Evolutionary conservation across 2,329 filamentous ascomycete species (phyloP).

Genomic region (Penicillium freii): DNA sequence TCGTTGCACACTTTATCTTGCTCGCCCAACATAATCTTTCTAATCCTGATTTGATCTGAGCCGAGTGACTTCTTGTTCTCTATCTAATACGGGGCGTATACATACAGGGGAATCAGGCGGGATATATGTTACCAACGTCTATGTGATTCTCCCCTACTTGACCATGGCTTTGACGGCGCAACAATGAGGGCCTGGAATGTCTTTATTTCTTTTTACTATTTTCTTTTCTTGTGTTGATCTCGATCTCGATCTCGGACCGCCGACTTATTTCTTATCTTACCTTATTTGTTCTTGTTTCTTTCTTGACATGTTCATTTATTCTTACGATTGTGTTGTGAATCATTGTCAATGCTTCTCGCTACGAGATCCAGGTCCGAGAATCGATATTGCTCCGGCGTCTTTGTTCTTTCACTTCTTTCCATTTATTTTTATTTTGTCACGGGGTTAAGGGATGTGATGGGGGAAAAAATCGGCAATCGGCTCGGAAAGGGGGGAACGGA

Average conservation of each 20-base stretch:
- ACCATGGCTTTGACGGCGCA: slow-evolving; percentile 35
- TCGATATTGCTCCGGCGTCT: slow-evolving; percentile 4
- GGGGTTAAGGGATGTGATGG: not conserved
- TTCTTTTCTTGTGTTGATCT: slow-evolving; percentile 12
- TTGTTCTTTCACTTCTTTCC: slow-evolving; percentile 8
- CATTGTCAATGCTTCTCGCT: slow-evolving; percentile 17
- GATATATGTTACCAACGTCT: slow-evolving; percentile 33
- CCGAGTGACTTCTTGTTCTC: slow-evolving; percentile 24
- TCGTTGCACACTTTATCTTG: slow-evolving; percentile 28
- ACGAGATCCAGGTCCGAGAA: slow-evolving; percentile 8
- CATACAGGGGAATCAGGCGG: slow-evolving; percentile 36
- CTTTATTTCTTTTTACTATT: slow-evolving; percentile 16
- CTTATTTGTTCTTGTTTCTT: slow-evolving; percentile 14
- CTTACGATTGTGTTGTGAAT: slow-evolving; percentile 15
- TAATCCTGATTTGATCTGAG: slow-evolving; percentile 22
- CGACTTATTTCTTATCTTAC: slow-evolving; percentile 16
- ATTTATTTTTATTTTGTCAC: not conserved
- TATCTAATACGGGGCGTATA: slow-evolving; percentile 39
- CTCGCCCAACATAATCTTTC: slow-evolving; percentile 26
- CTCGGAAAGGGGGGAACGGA: not conserved
- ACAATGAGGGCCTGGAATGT: slow-evolving; percentile 27
- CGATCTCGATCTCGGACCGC: slow-evolving; percentile 2
- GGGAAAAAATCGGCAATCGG: not conserved
- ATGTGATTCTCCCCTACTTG: slow-evolving; percentile 24
- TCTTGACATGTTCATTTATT: slow-evolving; percentile 20